A percentile compares a stretch with the other conserved stretches of the same genome.
phyloP scores from a whole-genome alignment of 805 yeast genomes.

The Candida morakotiae region DNA sequence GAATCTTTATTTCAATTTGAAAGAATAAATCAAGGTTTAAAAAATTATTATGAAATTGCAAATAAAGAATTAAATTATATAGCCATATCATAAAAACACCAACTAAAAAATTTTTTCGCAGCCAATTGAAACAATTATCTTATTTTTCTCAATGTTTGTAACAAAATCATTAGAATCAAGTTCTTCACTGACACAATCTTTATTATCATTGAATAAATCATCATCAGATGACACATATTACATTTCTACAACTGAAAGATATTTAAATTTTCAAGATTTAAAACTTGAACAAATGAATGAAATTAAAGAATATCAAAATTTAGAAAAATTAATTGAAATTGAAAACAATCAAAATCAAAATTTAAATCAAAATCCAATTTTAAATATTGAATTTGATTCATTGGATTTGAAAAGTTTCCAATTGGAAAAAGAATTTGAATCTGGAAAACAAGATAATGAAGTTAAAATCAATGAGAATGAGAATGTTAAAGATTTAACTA shows the following conservation, averaged over 20 bases:
- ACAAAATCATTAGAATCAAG: not conserved
- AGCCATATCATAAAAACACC: conserved; percentile 2
- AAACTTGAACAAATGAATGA: not conserved
- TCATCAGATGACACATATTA: too few species aligned
- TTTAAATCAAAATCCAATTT: not conserved
- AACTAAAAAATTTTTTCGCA: not conserved
- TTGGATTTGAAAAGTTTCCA: conserved; percentile 7
- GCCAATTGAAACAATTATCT: not conserved
- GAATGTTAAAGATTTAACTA: conserved; percentile 1
- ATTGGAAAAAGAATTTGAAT: too few species aligned
- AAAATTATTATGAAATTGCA: conserved; percentile 1
- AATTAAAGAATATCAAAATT: conserved; percentile 4
- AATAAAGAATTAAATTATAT: conserved; percentile 2
- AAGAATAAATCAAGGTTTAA: conserved; percentile 1
- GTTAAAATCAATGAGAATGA: not conserved
- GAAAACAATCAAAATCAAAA: not conserved
- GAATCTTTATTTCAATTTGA: conserved; percentile 7
- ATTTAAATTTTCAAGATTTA: not conserved
- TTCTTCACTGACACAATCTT: conserved; percentile 2
- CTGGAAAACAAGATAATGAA: too few species aligned
- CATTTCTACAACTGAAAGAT: not conserved
- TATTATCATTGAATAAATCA: not conserved
- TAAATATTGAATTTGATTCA: conserved; percentile 7
- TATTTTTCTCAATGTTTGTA: not conserved
- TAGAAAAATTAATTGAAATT: not conserved